Percentiles rank a stretch among this genome's conserved stretches.
Evolutionary conservation across 164 flowering plant species (phyloP).

Genomic region (Tetrastigma voinierianum): DNA sequence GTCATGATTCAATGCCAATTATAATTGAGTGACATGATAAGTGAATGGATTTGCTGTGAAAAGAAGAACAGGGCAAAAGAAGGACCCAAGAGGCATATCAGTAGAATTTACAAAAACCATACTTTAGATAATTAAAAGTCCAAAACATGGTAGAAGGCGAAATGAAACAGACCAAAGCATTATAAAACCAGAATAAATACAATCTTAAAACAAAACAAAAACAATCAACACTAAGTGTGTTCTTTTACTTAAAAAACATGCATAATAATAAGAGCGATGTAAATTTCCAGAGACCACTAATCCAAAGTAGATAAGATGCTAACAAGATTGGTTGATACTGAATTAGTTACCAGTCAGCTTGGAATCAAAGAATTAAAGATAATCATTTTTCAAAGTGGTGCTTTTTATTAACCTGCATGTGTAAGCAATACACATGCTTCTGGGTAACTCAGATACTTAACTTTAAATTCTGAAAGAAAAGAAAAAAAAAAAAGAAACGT

Average conservation of each 20-base stretch:
- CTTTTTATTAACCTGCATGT: background rate
- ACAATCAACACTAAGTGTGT: background rate
- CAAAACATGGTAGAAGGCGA: background rate
- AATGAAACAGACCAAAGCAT: background rate
- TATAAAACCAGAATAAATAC: background rate
- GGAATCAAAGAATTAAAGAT: background rate
- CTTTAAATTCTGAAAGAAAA: no score
- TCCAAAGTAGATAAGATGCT: background rate
- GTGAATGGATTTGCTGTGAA: constrained; percentile 24
- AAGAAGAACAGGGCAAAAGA: constrained; percentile 5
- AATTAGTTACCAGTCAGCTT: background rate
- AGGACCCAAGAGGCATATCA: background rate
- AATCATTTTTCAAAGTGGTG: background rate
- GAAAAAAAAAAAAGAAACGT: no score
- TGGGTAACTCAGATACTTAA: no score
- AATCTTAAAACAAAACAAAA: background rate
- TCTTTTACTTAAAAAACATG: background rate
- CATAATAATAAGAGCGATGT: background rate
- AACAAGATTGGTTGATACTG: background rate
- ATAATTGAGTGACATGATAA: no score
- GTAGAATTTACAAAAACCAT: background rate
- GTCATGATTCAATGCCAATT: no score
- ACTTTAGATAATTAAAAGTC: background rate
- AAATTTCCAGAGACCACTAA: background rate
- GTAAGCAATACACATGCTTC: no score